Base-by-base conservation (phyloP, 345 rosid genomes). In the Corchorus capsularis region DNA sequence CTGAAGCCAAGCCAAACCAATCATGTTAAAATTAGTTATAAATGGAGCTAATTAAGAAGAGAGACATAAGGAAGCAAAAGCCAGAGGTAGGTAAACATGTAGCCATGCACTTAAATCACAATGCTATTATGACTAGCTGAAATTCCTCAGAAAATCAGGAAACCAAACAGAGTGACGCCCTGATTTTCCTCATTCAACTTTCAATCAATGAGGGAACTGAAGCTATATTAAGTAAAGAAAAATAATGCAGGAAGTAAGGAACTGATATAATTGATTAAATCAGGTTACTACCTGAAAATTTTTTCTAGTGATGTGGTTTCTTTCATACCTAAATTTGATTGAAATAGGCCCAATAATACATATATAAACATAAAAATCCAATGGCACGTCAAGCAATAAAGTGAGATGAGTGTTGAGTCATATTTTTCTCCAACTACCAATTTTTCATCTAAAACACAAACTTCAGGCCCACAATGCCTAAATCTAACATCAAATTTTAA, bases 1-100 rank as follows among this genome's bases (percentile, higher is more conserved):
- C 99, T 94, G 87, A 46, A 70, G 22, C 47, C 73, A 69, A 69
- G 73, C 66, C 79, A 41, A 69, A 37, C 4, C 73, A 75, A 66
- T n/a, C 54, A 69, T 69, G 46, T 45, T 19, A 46, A 55, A 54
- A 64, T 45, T 45, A 66, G 72, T 13, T 50, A 61, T 27, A 46
- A n/a, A 2, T 56, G 11, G 12, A 60, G 0, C 20, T 6, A 47
- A 73, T 9, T 9, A 10, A 9, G 60, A 71, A 43, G 69, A 11
- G 32, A 19, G 14, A 41, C 8, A 12, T n/a, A 12, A 50, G 63
- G 0, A 47, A 17, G 47, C 60, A 32, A 49, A 19, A 35, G 27
- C 61, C 61, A 27, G 50, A n/a, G 5, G 52, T 22, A 47, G 10
- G 3, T 17, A 46, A 52, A 17, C 17, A 69, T 69, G 61, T 4